Conservation (phyloP, 805 yeast species). For the Wickerhamiella qilinensis region DNA sequence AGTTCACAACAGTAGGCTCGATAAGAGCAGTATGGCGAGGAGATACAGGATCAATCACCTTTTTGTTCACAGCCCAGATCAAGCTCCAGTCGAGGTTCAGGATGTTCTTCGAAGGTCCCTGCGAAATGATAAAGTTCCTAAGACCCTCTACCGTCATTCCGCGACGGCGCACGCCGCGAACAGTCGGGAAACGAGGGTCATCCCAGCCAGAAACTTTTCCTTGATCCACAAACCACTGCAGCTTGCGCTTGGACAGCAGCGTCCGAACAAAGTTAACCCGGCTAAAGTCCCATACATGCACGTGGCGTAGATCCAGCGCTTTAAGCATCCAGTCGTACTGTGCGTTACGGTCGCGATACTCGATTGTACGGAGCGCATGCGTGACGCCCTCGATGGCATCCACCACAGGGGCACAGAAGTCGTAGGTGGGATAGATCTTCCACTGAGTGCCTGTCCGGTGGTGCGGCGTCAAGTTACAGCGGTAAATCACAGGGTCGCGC, state of each 20-base stretch:
- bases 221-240: conserved; percentile 98
- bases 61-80: conserved; percentile 96
- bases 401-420: conserved; percentile 95
- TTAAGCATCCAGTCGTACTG: conserved; percentile 94
- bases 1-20: conserved; percentile 52
- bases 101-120: conserved; percentile 96
- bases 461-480: conserved; percentile 95
- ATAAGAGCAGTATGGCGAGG: conserved; percentile 80
- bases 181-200: conserved; percentile 99
- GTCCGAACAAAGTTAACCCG: conserved; percentile 96
- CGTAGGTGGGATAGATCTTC: conserved; percentile 98
- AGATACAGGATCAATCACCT: conserved; percentile 90
- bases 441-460: conserved; percentile 87
- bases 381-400: conserved; percentile 95
- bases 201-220: conserved; percentile 86
- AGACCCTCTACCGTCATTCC: conserved; percentile 99
- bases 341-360: conserved; percentile 96
- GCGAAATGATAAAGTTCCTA: conserved; percentile 80
- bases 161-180: conserved; percentile 97
- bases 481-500: conserved; percentile 95
- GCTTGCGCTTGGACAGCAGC: conserved; percentile 85
- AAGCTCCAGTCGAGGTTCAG: conserved; percentile 94
- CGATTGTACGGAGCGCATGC: conserved; percentile 94
- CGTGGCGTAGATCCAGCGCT: conserved; percentile 71
- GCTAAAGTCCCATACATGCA: conserved; percentile 95